These are phyloP conservation scores for Harringtonia lauricola DNA, from an alignment of 2,329 filamentous ascomycete species.

Conservation along the genomic window DNA sequence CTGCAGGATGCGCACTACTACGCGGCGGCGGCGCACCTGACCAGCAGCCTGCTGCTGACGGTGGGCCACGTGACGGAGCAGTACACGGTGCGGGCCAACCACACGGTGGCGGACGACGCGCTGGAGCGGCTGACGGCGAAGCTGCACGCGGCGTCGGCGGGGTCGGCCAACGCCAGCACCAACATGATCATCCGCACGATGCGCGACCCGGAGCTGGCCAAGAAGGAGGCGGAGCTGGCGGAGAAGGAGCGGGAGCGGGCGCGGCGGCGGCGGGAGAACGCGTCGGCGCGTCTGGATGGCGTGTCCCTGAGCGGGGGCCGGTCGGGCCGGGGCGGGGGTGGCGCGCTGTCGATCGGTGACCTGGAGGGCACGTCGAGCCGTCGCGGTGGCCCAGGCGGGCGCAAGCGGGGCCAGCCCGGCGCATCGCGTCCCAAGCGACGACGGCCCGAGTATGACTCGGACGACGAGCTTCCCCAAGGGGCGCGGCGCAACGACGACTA, in stretches of 20 bases:
- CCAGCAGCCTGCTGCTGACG: slow-evolving; percentile 56
- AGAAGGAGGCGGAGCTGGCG: slow-evolving; percentile 60
- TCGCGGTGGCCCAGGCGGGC: slow-evolving; percentile 28
- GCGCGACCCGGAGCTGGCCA: slow-evolving; percentile 65
- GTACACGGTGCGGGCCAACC: slow-evolving; percentile 56
- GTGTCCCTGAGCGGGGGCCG: slow-evolving; percentile 30
- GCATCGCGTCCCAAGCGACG: slow-evolving; percentile 39
- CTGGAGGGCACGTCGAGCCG: slow-evolving; percentile 42
- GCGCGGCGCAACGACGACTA: slow-evolving; percentile 60
- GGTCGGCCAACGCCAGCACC: slow-evolving; percentile 34
- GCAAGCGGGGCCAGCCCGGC: slow-evolving; percentile 40
- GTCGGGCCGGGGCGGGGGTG: slow-evolving; percentile 30
- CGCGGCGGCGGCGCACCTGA: slow-evolving; percentile 58
- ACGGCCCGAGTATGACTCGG: slow-evolving; percentile 61
- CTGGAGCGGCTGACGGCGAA: slow-evolving; percentile 56
- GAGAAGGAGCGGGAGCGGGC: slow-evolving; percentile 63
- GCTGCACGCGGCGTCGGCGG: slow-evolving; percentile 52
- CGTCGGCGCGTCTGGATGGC: slow-evolving; percentile 52
- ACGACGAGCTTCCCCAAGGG: slow-evolving; percentile 57
- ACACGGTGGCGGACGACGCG: slow-evolving; percentile 59
- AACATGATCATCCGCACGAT: slow-evolving; percentile 60
- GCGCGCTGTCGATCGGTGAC: slow-evolving; percentile 54
- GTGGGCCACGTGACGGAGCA: slow-evolving; percentile 68
- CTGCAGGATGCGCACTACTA: slow-evolving; percentile 67
- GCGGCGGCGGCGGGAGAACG: slow-evolving; percentile 56